Conservation (phyloP, 2,329 filamentous ascomycete species). For the Rutstroemia sp. region DNA sequence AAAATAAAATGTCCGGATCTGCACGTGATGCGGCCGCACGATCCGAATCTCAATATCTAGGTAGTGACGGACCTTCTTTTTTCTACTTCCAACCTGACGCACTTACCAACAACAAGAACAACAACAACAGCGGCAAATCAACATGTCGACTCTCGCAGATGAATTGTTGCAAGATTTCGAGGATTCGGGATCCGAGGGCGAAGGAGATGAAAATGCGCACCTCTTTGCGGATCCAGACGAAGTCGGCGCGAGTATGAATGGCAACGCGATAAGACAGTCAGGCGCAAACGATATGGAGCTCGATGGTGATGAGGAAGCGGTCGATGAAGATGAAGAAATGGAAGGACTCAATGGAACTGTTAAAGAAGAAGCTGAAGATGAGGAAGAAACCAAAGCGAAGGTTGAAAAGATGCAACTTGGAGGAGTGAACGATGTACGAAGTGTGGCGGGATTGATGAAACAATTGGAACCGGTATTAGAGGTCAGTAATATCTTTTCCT, state of each 20-base stretch:
- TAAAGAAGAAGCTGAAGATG: constrained; percentile 44
- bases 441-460: constrained; percentile 73
- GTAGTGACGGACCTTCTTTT: too few species aligned
- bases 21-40: constrained; percentile 9
- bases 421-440: constrained; percentile 68
- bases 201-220: constrained; percentile 47
- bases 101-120: not conserved
- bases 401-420: constrained; percentile 78
- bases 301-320: constrained; percentile 53
- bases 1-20: not conserved
- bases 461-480: constrained; percentile 73
- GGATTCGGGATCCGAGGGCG: constrained; percentile 72
- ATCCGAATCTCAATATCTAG: not conserved
- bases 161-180: constrained; percentile 90
- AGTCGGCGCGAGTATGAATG: constrained; percentile 31
- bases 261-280: constrained; percentile 21
- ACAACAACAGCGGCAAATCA: constrained; percentile 11
- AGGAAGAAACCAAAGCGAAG: constrained; percentile 66
- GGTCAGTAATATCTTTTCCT: constrained; percentile 47
- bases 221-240: constrained; percentile 37
- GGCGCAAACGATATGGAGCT: constrained; percentile 45
- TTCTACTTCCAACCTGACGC: not conserved
- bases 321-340: constrained; percentile 54
- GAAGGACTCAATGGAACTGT: constrained; percentile 34
- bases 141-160: constrained; percentile 85